Evolutionary conservation across 306 rosid species (phyloP), one percentile per base, ranked within the genome.

Genomic region (Pterocarpus santalinus): DNA sequence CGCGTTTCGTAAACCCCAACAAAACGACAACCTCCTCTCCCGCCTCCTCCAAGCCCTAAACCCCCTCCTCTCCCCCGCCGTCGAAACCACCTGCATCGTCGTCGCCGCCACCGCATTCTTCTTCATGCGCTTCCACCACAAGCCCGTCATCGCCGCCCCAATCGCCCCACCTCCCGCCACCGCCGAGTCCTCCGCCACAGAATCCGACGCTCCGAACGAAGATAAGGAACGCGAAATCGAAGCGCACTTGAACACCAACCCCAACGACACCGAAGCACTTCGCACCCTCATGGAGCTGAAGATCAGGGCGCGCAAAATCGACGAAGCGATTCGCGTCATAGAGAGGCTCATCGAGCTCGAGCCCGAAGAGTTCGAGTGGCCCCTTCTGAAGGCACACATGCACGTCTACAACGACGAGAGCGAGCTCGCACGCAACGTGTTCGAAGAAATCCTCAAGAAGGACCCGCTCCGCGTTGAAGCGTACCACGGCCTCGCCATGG

Each of bases 401-500:
- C 76, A 86, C 72, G 77, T 87, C 83, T 86, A 82, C 81, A 87
- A 80, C 77, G 97, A 86, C 0, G 78, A 92, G 60, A 49, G 73
- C 0, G 91, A 79, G 3, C n/a, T 74, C 6, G 98, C 98, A 0
- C 84, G 51, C 13, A 51, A 36, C 1, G 80, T 78, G 66, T 96
- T 96, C 65, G 97, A 96, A 63, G 89, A 86, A 43, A 86, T 96
- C 65, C 82, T 96, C 49, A 70, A 67, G 73, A 89, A 81, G 36
- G 97, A 96, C 62, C 97, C 98, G 4, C 83, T 88, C 60, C 89
- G 90, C 3, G 87, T 93, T 0, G 98, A 96, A 77, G 99, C 98
- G 8, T 96, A 79, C 65, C 98, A 93, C 22, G 99, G 99, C 34
- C 97, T 96, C 33, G 96, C 91, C 3, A 96, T 96, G 98, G 85